A percentile compares a stretch with the other conserved stretches of the same genome.
phyloP scores from a whole-genome alignment of 768 basidiomycete species.

The Artomyces pyxidatus region DNA sequence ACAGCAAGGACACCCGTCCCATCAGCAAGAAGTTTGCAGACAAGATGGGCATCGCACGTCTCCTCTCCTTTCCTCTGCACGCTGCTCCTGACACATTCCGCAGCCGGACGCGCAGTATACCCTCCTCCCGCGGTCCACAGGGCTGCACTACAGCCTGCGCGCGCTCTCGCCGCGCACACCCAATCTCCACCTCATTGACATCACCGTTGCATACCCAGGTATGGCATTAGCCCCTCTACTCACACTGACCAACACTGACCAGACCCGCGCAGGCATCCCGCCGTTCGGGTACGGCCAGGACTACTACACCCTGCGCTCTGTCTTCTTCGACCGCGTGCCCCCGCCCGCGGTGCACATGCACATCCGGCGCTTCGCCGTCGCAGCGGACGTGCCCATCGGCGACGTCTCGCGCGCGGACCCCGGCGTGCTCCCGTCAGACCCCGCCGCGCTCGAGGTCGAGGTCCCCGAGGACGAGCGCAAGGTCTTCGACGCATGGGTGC shows the following conservation, averaged over 20 bases:
- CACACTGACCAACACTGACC: conserved; percentile 3
- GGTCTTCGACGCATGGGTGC: conserved; percentile 77
- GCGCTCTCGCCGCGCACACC: conserved; percentile 74
- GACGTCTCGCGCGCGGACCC: conserved; percentile 36
- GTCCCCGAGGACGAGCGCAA: conserved; percentile 26
- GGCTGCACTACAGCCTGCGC: conserved; percentile 77
- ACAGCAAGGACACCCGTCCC: conserved; percentile 79
- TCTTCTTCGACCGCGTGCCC: conserved; percentile 73
- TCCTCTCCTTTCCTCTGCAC: neutral
- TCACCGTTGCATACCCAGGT: conserved; percentile 92
- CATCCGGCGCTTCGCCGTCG: conserved; percentile 68
- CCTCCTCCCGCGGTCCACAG: conserved; percentile 91
- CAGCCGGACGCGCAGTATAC: conserved; percentile 74
- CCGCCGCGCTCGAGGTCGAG: conserved; percentile 19
- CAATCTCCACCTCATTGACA: conserved; percentile 74
- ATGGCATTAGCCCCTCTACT: conserved; percentile 11
- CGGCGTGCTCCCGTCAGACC: conserved; percentile 21
- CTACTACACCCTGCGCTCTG: conserved; percentile 83
- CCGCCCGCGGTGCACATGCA: conserved; percentile 88
- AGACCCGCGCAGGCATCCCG: conserved; percentile 51
- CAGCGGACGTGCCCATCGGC: conserved; percentile 61
- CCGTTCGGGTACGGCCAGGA: conserved; percentile 75
- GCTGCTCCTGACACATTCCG: neutral
- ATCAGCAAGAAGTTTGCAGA: conserved; percentile 83
- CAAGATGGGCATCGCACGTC: conserved; percentile 78